Evolutionary conservation across 192 early-diverging fungal genomes (phyloP).

Genomic region (Lunasporangiospora selenospora): DNA sequence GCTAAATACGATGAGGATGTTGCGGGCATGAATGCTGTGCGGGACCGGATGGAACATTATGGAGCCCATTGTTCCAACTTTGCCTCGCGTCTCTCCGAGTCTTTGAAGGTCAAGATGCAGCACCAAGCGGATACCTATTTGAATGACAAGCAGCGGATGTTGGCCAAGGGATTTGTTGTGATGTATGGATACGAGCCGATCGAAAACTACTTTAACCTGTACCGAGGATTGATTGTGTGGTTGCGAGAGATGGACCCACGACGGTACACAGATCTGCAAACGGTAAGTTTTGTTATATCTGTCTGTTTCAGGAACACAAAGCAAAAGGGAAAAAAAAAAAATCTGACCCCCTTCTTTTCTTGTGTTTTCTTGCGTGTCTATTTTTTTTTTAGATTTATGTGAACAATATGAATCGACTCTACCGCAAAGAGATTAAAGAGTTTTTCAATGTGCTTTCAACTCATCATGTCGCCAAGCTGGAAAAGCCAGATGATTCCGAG

Average conservation of each 20-base stretch:
- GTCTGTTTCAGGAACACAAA: neutral
- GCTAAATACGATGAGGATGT: constrained; percentile 61
- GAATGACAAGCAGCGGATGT: constrained; percentile 54
- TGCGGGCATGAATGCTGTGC: constrained; percentile 44
- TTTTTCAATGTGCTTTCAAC: constrained; percentile 40
- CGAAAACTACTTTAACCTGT: constrained; percentile 68
- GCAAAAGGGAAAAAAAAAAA: neutral
- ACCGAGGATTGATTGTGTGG: constrained; percentile 74
- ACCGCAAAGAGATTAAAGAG: constrained; percentile 53
- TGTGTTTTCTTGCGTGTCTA: neutral
- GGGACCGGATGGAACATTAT: constrained; percentile 73
- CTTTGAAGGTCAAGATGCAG: constrained; percentile 69
- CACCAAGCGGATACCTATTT: constrained; percentile 59
- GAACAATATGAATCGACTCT: constrained; percentile 41
- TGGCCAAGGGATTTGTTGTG: constrained; percentile 49
- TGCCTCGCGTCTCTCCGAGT: constrained; percentile 66
- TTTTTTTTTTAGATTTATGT: constrained; percentile 23
- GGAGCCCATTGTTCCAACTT: constrained; percentile 70
- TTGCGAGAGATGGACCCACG: constrained; percentile 73
- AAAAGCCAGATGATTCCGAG: constrained; percentile 49
- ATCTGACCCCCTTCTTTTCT: neutral
- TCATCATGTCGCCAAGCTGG: constrained; percentile 41
- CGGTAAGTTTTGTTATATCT: constrained; percentile 42
- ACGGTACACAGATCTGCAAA: constrained; percentile 75
- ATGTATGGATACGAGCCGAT: constrained; percentile 63